Evolutionary conservation across 129 eudicot species (phyloP).

Genomic region (Gnaphalium uliginosum): DNA sequence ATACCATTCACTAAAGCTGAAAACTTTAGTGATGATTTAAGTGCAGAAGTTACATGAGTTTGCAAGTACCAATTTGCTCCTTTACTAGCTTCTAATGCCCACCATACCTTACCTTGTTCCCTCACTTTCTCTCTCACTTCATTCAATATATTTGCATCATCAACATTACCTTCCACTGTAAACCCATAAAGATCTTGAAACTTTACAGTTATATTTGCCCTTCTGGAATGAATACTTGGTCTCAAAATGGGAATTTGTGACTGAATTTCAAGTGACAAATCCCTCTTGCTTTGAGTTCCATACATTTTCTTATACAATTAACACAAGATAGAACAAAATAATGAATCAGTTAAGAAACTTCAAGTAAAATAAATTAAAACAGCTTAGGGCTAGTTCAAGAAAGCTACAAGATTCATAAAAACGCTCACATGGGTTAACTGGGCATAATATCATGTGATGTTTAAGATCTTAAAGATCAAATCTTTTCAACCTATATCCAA

Average conservation of each 20-base stretch:
- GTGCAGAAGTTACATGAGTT: slow-evolving; percentile 51
- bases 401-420: slow-evolving; percentile 13
- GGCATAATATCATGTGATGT: background rate
- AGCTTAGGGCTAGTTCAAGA: slow-evolving; percentile 12
- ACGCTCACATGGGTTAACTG: slow-evolving; percentile 10
- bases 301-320: slow-evolving; percentile 40
- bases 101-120: slow-evolving; percentile 91
- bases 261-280: slow-evolving; percentile 54
- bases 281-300: slow-evolving; percentile 67
- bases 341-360: slow-evolving; percentile 1
- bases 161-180: slow-evolving; percentile 97
- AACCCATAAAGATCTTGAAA: slow-evolving; percentile 96
- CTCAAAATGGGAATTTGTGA: slow-evolving; percentile 66
- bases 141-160: slow-evolving; percentile 90
- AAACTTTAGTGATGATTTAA: slow-evolving; percentile 69
- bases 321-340: background rate
- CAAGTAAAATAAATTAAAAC: background rate
- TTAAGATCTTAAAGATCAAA: slow-evolving; percentile 20
- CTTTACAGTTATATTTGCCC: slow-evolving; percentile 87
- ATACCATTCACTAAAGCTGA: slow-evolving; percentile 78
- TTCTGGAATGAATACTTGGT: slow-evolving; percentile 89
- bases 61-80: slow-evolving; percentile 92
- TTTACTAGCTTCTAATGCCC: slow-evolving; percentile 85
- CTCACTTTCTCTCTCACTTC: slow-evolving; percentile 95
- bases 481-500: slow-evolving; percentile 25